phyloP scores from a whole-genome alignment of 768 basidiomycete species.

The Chalciporus sphaerocephalus region DNA sequence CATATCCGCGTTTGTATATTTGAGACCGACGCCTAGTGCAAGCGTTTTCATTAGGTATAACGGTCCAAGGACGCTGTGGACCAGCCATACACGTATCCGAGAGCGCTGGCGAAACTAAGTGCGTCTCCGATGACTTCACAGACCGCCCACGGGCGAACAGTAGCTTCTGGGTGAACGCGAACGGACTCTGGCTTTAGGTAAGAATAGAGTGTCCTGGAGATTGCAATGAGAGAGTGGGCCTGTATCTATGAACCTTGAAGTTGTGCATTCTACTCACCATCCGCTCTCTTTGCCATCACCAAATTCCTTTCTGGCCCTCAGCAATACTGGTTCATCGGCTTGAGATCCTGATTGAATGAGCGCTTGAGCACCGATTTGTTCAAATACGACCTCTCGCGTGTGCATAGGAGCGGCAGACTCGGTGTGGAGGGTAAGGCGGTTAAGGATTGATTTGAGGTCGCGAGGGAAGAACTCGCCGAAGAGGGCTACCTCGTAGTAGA shows the following conservation, averaged over 20 bases:
- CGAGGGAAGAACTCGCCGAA: constrained; percentile 78
- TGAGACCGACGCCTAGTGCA: constrained; percentile 57
- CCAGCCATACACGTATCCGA: constrained; percentile 64
- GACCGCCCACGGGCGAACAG: constrained; percentile 80
- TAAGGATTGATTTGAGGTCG: constrained; percentile 72
- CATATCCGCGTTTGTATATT: constrained; percentile 77
- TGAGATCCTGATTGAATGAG: constrained; percentile 47
- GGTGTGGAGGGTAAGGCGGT: constrained; percentile 76
- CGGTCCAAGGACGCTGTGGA: not conserved
- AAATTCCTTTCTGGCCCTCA: constrained; percentile 75
- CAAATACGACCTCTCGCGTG: constrained; percentile 75
- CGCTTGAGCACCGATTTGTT: constrained; percentile 64
- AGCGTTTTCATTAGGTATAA: constrained; percentile 2
- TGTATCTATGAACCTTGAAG: not conserved
- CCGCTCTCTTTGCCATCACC: constrained; percentile 49
- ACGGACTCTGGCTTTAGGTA: constrained; percentile 83
- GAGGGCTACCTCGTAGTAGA: constrained; percentile 80
- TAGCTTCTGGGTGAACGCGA: constrained; percentile 79
- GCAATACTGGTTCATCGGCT: constrained; percentile 60
- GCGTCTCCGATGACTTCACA: constrained; percentile 78
- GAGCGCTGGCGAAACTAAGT: constrained; percentile 70
- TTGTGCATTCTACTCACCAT: constrained; percentile 45
- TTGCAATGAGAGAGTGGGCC: too few relatives aligned
- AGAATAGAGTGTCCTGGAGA: constrained; percentile 65
- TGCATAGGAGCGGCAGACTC: constrained; percentile 75